These are phyloP conservation scores for Rhizopogon vesiculosus DNA, from an alignment of 768 basidiomycete genomes.

Conservation along the genomic window DNA sequence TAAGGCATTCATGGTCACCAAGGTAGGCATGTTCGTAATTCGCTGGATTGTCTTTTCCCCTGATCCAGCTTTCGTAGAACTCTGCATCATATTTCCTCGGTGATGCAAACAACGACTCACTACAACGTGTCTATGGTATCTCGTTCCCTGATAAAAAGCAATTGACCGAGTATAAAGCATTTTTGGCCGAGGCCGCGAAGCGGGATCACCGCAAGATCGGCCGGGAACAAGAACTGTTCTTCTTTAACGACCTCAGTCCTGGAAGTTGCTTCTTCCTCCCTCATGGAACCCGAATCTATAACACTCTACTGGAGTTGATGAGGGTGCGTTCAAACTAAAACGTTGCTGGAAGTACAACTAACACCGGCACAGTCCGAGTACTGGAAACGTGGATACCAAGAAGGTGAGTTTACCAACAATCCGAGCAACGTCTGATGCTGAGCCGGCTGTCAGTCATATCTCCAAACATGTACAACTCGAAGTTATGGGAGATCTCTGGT, in stretches of 20 bases:
- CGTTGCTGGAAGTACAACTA: conserved; percentile 6
- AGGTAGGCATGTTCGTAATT: conserved; percentile 41
- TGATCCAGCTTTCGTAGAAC: conserved; percentile 45
- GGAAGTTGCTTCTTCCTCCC: conserved; percentile 97
- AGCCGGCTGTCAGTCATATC: conserved; percentile 67
- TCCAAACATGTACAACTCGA: conserved; percentile 95
- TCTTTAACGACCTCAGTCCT: conserved; percentile 96
- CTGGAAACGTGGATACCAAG: conserved; percentile 92
- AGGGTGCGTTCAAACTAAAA: conserved; percentile 48
- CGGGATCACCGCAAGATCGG: conserved; percentile 97
- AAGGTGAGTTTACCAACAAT: conserved; percentile 44
- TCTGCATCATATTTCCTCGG: conserved; percentile 98
- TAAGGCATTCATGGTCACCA: conserved; percentile 96
- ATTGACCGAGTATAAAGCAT: conserved; percentile 89
- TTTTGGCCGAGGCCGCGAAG: conserved; percentile 96
- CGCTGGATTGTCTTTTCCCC: conserved; percentile 1
- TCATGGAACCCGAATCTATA: conserved; percentile 96
- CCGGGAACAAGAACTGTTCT: conserved; percentile 97
- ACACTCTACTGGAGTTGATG: conserved; percentile 86
- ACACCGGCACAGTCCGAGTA: conserved; percentile 66
- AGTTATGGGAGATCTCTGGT: conserved; percentile 97
- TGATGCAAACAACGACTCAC: conserved; percentile 85
- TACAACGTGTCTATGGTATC: conserved; percentile 97
- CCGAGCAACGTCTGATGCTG: neutral
- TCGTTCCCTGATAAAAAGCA: conserved; percentile 99